Evolutionary conservation across 192 early-diverging fungal species (phyloP).

Genomic region (Gaertneriomyces sp.): DNA sequence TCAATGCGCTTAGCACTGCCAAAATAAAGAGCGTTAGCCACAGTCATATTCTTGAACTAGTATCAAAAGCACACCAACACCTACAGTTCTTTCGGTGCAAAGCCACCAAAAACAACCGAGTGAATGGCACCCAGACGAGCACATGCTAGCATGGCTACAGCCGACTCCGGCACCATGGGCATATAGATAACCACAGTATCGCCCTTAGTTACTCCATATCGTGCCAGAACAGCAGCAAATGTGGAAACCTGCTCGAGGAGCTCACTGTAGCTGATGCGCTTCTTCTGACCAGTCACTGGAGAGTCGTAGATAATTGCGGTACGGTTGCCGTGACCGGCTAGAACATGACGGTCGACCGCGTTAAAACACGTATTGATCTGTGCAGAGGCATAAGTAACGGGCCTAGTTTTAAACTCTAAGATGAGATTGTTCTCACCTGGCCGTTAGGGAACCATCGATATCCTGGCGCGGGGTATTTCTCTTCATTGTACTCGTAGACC

Average conservation of each 20-base stretch:
- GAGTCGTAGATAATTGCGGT: slow-evolving; percentile 75
- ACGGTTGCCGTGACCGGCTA: slow-evolving; percentile 54
- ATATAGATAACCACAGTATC: slow-evolving; percentile 80
- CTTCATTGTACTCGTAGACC: slow-evolving; percentile 29
- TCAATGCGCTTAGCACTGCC: slow-evolving; percentile 72
- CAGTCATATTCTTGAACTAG: neutral
- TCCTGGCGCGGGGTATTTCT: slow-evolving; percentile 31
- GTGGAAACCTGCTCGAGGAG: slow-evolving; percentile 64
- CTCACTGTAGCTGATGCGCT: slow-evolving; percentile 63
- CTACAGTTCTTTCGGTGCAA: slow-evolving; percentile 42
- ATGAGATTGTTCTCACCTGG: slow-evolving; percentile 1
- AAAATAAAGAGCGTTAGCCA: neutral
- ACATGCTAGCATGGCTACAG: slow-evolving; percentile 81
- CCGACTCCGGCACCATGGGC: slow-evolving; percentile 79
- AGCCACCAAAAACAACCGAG: slow-evolving; percentile 73
- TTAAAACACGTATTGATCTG: slow-evolving; percentile 80
- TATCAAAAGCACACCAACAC: neutral
- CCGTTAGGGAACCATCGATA: slow-evolving; percentile 68
- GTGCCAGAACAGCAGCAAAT: slow-evolving; percentile 61
- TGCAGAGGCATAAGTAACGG: neutral
- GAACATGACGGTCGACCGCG: slow-evolving; percentile 70
- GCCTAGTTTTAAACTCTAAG: neutral
- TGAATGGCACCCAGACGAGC: slow-evolving; percentile 80
- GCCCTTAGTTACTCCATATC: slow-evolving; percentile 61
- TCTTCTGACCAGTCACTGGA: slow-evolving; percentile 53